Base-by-base conservation (phyloP, 2,329 filamentous ascomycete genomes). In the Nothophaeocryptopus gaeumannii region DNA sequence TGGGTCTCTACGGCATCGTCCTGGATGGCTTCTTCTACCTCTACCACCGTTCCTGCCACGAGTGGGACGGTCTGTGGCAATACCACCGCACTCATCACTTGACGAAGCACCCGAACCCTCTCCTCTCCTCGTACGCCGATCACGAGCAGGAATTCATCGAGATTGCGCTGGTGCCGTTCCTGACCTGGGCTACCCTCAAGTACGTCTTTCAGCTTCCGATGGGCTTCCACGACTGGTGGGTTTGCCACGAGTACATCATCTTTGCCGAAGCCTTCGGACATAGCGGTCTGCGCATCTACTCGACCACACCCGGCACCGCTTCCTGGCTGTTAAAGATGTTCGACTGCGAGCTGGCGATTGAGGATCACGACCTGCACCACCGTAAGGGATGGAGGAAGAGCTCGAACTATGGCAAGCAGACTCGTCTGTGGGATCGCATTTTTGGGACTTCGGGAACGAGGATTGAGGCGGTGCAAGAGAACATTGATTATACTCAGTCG, bases 151-250 rank as follows among this genome's bases (percentile, higher is more conserved):
- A 74, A 45, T 56, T 74, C 7, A 69, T 73, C 47, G 72, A 75
- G 43, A 71, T 74, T 29, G 66, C 64, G 5, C 69, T 66, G n/a
- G 67, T 75, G 8, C 72, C 72, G 0, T 50, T 74, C 14, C 53
- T 73, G 43, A 66, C 72, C 2, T 75, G 67, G 53, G 60, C 61
- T 35, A 69, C 63, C 1, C 47, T 74, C 32, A 69, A 65, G 40
- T 55, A 64, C 38, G 47, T 58, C 46, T 63, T 70, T 31, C 71
- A 72, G 0, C 40, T 74, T 3, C 72, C 71, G 0, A 70, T 75
- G 68, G 72, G 70, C 2, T 76, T 76, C 55, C 74, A 75, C 41
- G 72, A 74, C 36, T 73, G 70, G 71, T 76, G 72, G 72, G 54
- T 76, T 13, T 75, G 72, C 55, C 69, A 74, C 44, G 64, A 72